These are phyloP conservation scores for Lasiosphaeriaceae sp. DNA, from an alignment of 495 filamentous ascomycete genomes.

Conservation along the genomic window DNA sequence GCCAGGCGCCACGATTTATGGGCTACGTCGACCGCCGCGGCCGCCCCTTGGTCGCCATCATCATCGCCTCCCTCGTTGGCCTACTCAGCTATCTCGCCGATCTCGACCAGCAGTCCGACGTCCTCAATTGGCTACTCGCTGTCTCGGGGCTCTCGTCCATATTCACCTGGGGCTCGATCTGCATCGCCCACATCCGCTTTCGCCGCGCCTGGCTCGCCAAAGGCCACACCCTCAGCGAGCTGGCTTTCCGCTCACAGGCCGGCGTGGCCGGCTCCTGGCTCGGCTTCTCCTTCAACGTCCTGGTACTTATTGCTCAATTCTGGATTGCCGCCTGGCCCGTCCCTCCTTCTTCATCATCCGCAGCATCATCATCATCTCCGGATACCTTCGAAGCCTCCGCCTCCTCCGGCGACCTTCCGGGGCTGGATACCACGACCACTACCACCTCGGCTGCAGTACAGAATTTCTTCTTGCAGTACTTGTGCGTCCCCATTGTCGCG, in stretches of 20 bases:
- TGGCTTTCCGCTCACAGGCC: conserved; percentile 76
- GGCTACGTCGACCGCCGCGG: conserved; percentile 81
- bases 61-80: conserved; percentile 64
- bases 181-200: conserved; percentile 87
- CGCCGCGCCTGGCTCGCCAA: conserved; percentile 70
- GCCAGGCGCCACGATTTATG: conserved; percentile 72
- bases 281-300: conserved; percentile 70
- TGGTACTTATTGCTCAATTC: conserved; percentile 89
- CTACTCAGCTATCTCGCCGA: conserved; percentile 77
- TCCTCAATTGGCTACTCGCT: conserved; percentile 86
- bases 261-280: conserved; percentile 82
- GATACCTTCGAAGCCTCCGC: no score
- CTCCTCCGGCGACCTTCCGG: conserved; percentile 36
- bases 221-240: conserved; percentile 65
- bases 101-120: conserved; percentile 55
- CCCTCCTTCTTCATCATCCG: background rate
- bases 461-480: conserved; percentile 74
- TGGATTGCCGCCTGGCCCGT: conserved; percentile 86
- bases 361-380: background rate
- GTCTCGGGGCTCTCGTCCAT: conserved; percentile 84
- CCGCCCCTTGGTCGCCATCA: conserved; percentile 72
- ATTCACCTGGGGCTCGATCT: conserved; percentile 93
- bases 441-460: conserved; percentile 29
- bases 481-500: conserved; percentile 80
- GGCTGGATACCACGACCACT: conserved; percentile 36